Conservation (phyloP, 2,329 filamentous ascomycete species). For the Aureobasidium mangrovei region DNA sequence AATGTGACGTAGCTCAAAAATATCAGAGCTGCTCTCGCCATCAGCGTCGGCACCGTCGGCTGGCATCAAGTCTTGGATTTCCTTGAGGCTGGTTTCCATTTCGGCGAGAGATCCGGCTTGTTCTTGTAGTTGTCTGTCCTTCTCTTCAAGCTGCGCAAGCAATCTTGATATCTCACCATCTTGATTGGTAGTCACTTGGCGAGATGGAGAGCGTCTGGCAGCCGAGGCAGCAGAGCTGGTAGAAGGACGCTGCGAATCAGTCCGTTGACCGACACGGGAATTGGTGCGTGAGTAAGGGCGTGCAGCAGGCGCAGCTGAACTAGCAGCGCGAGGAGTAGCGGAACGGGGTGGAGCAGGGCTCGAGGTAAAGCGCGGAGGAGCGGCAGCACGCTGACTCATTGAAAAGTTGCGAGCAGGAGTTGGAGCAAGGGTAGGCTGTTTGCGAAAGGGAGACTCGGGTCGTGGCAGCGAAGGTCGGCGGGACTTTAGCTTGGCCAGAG, state of each 20-base stretch:
- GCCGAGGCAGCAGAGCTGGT: conserved; percentile 41
- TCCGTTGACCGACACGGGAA: conserved; percentile 37
- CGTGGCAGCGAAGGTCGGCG: conserved; percentile 68
- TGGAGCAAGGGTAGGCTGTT: conserved; percentile 43
- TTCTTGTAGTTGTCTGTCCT: conserved; percentile 79
- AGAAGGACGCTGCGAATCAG: conserved; percentile 34
- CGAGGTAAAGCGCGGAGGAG: conserved; percentile 50
- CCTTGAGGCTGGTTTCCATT: conserved; percentile 81
- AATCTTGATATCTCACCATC: conserved; percentile 69
- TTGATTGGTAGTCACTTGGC: conserved; percentile 25
- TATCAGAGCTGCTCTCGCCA: not conserved
- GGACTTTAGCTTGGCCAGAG: conserved; percentile 57
- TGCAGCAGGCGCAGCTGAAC: conserved; percentile 36
- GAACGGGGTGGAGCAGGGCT: conserved; percentile 51
- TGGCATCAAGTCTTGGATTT: conserved; percentile 66
- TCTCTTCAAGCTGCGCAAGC: conserved; percentile 66
- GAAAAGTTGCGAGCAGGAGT: conserved; percentile 52
- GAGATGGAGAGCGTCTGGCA: conserved; percentile 28
- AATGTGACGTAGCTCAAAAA: conserved; percentile 62
- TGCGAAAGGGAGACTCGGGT: conserved; percentile 76
- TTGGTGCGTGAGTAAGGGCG: conserved; percentile 41
- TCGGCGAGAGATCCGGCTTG: conserved; percentile 75
- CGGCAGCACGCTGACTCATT: conserved; percentile 40
- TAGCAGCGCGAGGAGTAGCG: conserved; percentile 35
- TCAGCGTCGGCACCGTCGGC: conserved; percentile 61